Evolutionary conservation across 148 eudicot species (phyloP).

Genomic region (Chenopodium berlandieri): DNA sequence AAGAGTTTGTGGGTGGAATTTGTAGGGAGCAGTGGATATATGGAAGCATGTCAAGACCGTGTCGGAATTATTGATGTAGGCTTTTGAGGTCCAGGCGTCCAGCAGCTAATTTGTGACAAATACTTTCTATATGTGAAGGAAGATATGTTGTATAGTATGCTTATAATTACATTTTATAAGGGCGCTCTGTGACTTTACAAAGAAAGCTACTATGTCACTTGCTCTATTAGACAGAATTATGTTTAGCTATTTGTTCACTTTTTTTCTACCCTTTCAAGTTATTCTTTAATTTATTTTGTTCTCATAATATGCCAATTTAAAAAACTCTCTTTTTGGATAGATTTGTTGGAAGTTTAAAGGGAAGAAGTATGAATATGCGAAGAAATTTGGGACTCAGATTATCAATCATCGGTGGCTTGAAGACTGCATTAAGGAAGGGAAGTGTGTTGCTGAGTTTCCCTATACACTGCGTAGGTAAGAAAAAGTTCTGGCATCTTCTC

Average conservation of each 20-base stretch:
- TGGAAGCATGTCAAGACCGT: not conserved
- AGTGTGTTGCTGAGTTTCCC: constrained; percentile 59
- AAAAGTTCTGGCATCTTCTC: not conserved
- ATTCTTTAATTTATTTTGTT: not conserved
- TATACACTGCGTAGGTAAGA: constrained; percentile 61
- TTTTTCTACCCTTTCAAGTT: not conserved
- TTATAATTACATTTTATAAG: not conserved
- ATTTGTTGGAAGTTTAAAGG: constrained; percentile 89
- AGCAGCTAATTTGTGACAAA: not conserved
- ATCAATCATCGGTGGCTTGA: constrained; percentile 92
- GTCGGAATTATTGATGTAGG: not conserved
- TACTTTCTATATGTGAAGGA: not conserved
- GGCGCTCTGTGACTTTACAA: not conserved
- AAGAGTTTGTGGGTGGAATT: not conserved
- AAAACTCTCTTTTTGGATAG: constrained; percentile 33
- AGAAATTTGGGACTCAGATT: constrained; percentile 46
- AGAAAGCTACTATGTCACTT: not conserved
- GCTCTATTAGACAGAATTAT: not conserved
- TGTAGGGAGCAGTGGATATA: not conserved
- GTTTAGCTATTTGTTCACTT: not conserved
- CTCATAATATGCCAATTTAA: not conserved
- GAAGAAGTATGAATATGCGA: constrained; percentile 65
- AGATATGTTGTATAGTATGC: not conserved
- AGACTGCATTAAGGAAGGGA: constrained; percentile 65
- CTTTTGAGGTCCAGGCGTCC: not conserved